Evolutionary conservation across 306 rosid species (phyloP), one percentile per base, ranked within the genome.

Genomic region (Sophora flavescens): DNA sequence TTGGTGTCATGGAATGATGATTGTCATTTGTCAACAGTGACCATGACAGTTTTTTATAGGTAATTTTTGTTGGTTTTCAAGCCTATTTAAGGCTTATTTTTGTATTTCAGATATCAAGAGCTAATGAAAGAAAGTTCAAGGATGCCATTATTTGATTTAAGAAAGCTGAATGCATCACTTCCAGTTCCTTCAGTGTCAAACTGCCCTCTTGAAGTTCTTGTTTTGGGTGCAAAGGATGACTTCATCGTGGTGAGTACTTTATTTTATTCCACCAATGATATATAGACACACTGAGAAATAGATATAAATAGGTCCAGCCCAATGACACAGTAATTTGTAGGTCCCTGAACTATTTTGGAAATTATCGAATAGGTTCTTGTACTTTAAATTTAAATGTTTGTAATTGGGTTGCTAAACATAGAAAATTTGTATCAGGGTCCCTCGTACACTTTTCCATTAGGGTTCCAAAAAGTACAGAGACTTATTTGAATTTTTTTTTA

Each of bases 71-170:
- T 74, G 60, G 7, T 42, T 56, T 77, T 70, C 44, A 56, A 57
- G 53, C 56, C 35, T 76, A 15, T 58, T 68, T 35, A 33, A 50
- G 53, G 14, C 65, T 48, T 72, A 41, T 48, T 63, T 78, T 56
- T 60, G 65, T 26, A 67, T 68, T 80, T 75, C 84, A 93, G 98
- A 57, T 93, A 91, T 83, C 98, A 93, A 80, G 91, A 82, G 72
- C 90, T 89, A 45, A 93, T 93, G 97, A 91, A 87, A 85, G 93
- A 88, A 84, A 93, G 98, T 83, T 91, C 96, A n/a, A 89, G 98
- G 83, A 70, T 91, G 88, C 97, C 98, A 60, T 85, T 93, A 70
- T 91, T 93, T 85, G 97, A 93, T 83, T 87, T 93, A 61, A 86
- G 88, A 78, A 93, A 91, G 86, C 84, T 93, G 87, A 93, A 91